Evolutionary conservation across 352 stramenopile genomes (phyloP).

Genomic region (Blastocystis sp.): DNA sequence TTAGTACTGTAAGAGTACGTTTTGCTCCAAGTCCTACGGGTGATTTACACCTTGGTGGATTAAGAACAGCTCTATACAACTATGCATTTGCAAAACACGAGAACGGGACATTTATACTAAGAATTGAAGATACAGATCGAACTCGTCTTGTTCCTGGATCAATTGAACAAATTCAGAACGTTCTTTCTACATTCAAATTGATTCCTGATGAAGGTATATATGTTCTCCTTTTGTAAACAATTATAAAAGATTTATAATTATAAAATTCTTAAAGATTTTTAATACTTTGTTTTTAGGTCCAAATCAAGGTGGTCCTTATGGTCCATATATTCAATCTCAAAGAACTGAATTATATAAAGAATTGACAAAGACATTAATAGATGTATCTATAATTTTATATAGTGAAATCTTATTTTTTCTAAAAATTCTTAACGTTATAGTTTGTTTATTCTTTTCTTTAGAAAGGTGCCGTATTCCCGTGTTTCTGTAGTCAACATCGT

Average conservation of each 20-base stretch:
- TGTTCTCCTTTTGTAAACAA: not conserved
- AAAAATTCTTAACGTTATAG: too few relatives aligned
- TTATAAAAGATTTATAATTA: not conserved
- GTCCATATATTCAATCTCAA: constrained; percentile 67
- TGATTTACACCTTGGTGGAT: constrained; percentile 62
- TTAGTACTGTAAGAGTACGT: constrained; percentile 44
- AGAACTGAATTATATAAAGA: constrained; percentile 59
- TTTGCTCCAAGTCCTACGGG: constrained; percentile 69
- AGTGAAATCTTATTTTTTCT: too few relatives aligned
- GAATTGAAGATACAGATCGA: constrained; percentile 73
- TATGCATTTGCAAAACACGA: constrained; percentile 64
- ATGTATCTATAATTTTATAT: constrained; percentile 43
- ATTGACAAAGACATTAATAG: constrained; percentile 55
- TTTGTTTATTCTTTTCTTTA: too few relatives aligned
- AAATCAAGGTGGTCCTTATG: constrained; percentile 53
- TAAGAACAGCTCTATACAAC: constrained; percentile 72
- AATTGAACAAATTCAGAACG: constrained; percentile 58
- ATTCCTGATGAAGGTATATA: constrained; percentile 60
- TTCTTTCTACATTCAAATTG: constrained; percentile 60
- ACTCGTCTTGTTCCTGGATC: constrained; percentile 62
- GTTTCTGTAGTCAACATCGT: constrained; percentile 63
- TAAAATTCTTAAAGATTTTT: not conserved
- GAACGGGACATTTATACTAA: constrained; percentile 61
- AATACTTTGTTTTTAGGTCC: constrained; percentile 45
- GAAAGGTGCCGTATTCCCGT: constrained; percentile 62